Evolutionary conservation across 192 early-diverging fungal species (phyloP).

Genomic region (Coemansia sp.): DNA sequence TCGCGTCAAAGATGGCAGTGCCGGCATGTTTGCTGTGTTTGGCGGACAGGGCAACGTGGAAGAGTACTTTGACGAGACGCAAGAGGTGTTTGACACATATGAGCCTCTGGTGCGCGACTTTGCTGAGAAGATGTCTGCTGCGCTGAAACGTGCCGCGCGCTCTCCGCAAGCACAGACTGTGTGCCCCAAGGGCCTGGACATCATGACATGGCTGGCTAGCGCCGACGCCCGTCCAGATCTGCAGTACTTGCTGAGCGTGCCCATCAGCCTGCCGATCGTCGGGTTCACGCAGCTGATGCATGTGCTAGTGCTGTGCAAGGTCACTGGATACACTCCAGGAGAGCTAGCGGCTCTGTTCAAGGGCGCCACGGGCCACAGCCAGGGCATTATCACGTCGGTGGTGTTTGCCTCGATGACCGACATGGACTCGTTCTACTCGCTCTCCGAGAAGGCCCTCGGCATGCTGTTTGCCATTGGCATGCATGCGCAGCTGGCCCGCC

Average conservation of each 20-base stretch:
- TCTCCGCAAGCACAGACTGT: slow-evolving; percentile 63
- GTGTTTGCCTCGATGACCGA: slow-evolving; percentile 82
- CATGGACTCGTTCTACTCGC: slow-evolving; percentile 74
- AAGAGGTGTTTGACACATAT: slow-evolving; percentile 76
- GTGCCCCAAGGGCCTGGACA: slow-evolving; percentile 77
- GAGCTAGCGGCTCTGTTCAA: slow-evolving; percentile 59
- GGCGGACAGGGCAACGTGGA: slow-evolving; percentile 95
- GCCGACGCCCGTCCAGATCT: slow-evolving; percentile 76
- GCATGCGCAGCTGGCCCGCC: slow-evolving; percentile 78
- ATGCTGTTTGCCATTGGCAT: slow-evolving; percentile 88
- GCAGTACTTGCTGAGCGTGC: slow-evolving; percentile 73
- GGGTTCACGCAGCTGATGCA: slow-evolving; percentile 88
- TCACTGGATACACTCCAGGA: slow-evolving; percentile 59
- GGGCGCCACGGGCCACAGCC: slow-evolving; percentile 86
- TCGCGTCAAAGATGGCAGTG: slow-evolving; percentile 59
- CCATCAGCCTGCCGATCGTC: slow-evolving; percentile 82
- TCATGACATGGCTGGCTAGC: slow-evolving; percentile 80
- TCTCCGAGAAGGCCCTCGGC: slow-evolving; percentile 82
- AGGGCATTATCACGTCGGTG: slow-evolving; percentile 89
- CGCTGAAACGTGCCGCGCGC: slow-evolving; percentile 61
- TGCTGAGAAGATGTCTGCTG: slow-evolving; percentile 70
- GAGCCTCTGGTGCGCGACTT: slow-evolving; percentile 73
- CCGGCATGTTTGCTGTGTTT: slow-evolving; percentile 82
- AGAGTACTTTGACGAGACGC: slow-evolving; percentile 92
- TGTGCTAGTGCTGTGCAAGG: slow-evolving; percentile 81